Evolutionary conservation across 2,329 filamentous ascomycete species (phyloP), one percentile per base, ranked within the genome.

Genomic region (Monosporascus sp.): DNA sequence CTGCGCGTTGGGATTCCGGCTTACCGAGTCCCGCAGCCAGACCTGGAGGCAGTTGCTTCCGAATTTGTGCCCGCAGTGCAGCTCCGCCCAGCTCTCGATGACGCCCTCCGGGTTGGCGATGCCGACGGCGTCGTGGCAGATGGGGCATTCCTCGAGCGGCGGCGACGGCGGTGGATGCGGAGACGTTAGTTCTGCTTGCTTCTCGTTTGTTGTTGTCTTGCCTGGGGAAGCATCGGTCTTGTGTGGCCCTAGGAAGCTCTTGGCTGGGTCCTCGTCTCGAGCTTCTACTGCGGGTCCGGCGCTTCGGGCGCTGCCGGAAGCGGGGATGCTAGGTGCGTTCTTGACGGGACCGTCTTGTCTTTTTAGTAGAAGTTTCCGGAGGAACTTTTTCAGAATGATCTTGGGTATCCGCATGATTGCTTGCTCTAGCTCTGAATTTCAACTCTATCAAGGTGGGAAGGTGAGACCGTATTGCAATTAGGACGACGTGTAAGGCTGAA

Each of bases 1-100:
- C 43, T 54, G 58, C 8, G 54, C 49, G 55, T 65, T 60, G 5
- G 67, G 65, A 40, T 70, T 66, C 55, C 68, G 69, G 44, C 67
- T 65, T 51, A 73, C 53, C n/a, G 60, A 62, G 43, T 67, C 64
- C 45, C 66, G 54, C 14, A 77, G 68, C 69, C 75, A 77, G 48
- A 66, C 66, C 54, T 74, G 74, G 62, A 75, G 71, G 65, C 75
- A 77, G 52, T 66, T 56, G 43, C 66, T 68, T 43, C 75, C 75
- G 59, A 77, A 77, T 27, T 65, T 64, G 61, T 77, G 75, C 5
- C 71, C 71, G 61, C 75, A 77, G 14, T 73, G 70, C 7, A 77
- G 62, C 26, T 61, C 56, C 19, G 70, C 69, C 74, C 73, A 76
- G 3, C 64, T 55, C 59, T 77, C 75, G 31, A 64, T 50, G 51